phyloP scores from a whole-genome alignment of 1,139 yeast species.

The Spathaspora sp. region DNA sequence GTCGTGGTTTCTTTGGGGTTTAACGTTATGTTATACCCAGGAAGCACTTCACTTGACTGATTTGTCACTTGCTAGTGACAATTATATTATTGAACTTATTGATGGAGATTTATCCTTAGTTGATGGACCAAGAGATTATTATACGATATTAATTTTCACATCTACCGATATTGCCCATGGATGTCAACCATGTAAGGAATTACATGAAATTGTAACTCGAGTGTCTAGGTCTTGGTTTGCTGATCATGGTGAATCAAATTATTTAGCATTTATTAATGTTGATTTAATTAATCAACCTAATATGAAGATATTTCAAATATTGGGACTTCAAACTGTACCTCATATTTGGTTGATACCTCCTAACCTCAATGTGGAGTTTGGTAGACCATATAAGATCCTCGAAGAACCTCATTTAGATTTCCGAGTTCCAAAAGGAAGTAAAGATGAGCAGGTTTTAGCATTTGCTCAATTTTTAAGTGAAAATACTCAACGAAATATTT shows the following conservation, averaged over 20 bases:
- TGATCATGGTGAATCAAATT: constrained; percentile 39
- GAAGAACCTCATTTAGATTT: constrained; percentile 33
- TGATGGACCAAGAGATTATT: constrained; percentile 38
- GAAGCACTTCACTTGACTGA: constrained; percentile 13
- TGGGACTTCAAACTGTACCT: constrained; percentile 54
- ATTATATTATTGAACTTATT: constrained; percentile 28
- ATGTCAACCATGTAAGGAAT: constrained; percentile 28
- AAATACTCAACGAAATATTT: constrained; percentile 40
- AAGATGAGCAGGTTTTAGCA: constrained; percentile 36
- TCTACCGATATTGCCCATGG: constrained; percentile 34
- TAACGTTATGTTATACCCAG: not conserved
- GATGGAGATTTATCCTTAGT: constrained; percentile 31
- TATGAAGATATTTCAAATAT: constrained; percentile 31
- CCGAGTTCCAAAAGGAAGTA: constrained; percentile 26
- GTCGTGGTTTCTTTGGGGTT: not conserved
- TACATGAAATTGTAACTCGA: constrained; percentile 24
- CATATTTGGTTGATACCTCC: constrained; percentile 68
- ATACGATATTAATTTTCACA: constrained; percentile 35
- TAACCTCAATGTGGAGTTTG: constrained; percentile 13
- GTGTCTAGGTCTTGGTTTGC: constrained; percentile 45
- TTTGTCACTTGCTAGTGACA: constrained; percentile 15
- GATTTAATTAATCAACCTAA: constrained; percentile 46
- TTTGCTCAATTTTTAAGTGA: constrained; percentile 56
- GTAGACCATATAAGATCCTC: constrained; percentile 25
- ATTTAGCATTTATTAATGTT: constrained; percentile 47